Percentiles rank a stretch among this genome's conserved stretches.
Conservation (phyloP, 345 rosid genomes). For the Lepidium didymum region DNA sequence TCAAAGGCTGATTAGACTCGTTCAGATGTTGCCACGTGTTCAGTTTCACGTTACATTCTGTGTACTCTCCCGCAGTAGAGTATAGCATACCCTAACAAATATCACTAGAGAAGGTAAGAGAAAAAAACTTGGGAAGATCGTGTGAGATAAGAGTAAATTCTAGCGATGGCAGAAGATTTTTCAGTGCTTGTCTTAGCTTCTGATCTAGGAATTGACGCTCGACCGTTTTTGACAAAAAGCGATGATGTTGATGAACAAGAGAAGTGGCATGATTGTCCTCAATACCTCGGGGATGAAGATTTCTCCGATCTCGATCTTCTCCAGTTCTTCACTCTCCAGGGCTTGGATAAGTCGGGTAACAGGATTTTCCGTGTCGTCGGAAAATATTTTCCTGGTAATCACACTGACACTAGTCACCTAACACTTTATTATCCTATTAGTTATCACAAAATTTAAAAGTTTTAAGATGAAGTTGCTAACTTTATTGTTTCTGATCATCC, state of each 20-base stretch:
- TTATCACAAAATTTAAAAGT: background rate
- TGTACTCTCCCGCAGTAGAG: slow-evolving; percentile 3
- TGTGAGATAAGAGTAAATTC: background rate
- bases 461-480: background rate
- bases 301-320: slow-evolving; percentile 84
- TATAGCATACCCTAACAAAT: background rate
- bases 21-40: slow-evolving; percentile 21
- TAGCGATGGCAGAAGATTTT: slow-evolving; percentile 47
- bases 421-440: background rate
- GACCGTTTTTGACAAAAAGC: slow-evolving; percentile 43
- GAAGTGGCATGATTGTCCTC: slow-evolving; percentile 84
- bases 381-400: slow-evolving; percentile 76
- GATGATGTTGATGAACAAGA: slow-evolving; percentile 40
- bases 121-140: background rate
- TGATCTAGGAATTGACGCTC: slow-evolving; percentile 78
- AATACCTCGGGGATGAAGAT: slow-evolving; percentile 60
- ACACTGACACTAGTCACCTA: background rate
- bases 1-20: background rate
- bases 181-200: slow-evolving; percentile 74
- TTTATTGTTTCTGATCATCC: background rate
- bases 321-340: slow-evolving; percentile 65
- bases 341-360: slow-evolving; percentile 68
- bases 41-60: background rate
- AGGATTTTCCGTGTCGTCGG: slow-evolving; percentile 77
- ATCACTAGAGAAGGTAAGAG: background rate